phyloP scores from a whole-genome alignment of 139 green algal species.

The Chlorella vulgaris region DNA sequence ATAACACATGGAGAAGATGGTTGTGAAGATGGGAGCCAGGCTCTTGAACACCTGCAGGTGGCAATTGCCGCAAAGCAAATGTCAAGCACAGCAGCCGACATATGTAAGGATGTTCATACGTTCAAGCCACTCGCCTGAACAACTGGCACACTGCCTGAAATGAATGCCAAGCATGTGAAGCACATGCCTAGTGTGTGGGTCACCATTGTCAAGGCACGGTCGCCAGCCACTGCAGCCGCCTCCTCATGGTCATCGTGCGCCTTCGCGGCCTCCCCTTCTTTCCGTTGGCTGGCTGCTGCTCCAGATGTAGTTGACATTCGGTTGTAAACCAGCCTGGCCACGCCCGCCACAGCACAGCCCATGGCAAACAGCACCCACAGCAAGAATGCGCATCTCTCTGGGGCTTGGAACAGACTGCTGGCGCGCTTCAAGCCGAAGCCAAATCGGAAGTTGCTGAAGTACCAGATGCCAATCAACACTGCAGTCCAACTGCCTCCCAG shows the following conservation, averaged over 20 bases:
- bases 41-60: slow-evolving; percentile 1
- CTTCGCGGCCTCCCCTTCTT: not conserved
- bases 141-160: not conserved
- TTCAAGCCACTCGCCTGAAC: not conserved
- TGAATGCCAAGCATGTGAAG: not conserved
- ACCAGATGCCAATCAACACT: not conserved
- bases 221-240: not conserved
- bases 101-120: too few relatives aligned
- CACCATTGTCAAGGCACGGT: not conserved
- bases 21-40: slow-evolving; percentile 2
- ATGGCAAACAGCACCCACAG: not conserved
- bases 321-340: not conserved
- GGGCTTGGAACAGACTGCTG: not conserved
- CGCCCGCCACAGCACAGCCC: not conserved
- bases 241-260: not conserved
- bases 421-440: not conserved
- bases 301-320: not conserved
- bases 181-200: not conserved
- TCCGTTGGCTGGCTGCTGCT: not conserved
- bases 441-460: slow-evolving; percentile 7
- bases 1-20: not conserved
- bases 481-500: not conserved
- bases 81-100: not conserved
- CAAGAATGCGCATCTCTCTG: not conserved
- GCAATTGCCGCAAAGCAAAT: not conserved